Conservation (phyloP, 192 early-diverging fungal species). For the Rhizoclosmatium sp. region DNA sequence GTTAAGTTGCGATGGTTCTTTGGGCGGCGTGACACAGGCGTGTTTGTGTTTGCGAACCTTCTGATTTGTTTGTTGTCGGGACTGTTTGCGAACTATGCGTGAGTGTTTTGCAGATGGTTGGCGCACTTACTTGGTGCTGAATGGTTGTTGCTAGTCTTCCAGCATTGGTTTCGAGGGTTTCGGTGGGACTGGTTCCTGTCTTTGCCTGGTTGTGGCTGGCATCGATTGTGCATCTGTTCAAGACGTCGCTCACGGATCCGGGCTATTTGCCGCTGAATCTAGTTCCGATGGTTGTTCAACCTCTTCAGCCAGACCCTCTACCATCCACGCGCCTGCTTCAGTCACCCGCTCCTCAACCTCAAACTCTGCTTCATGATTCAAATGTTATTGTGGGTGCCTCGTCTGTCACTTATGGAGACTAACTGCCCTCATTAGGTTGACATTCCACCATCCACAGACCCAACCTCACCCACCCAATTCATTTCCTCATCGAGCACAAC, state of each 20-base stretch:
- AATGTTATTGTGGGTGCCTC: slow-evolving; percentile 1
- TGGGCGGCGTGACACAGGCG: slow-evolving; percentile 33
- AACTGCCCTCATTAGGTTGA: not conserved
- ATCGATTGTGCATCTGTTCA: slow-evolving; percentile 39
- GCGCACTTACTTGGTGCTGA: not conserved
- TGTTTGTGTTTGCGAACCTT: slow-evolving; percentile 39
- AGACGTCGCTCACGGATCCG: slow-evolving; percentile 53
- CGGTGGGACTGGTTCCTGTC: slow-evolving; percentile 23
- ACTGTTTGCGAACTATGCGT: slow-evolving; percentile 41
- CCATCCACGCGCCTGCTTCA: no score
- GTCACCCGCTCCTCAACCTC: no score
- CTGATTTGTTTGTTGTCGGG: slow-evolving; percentile 39
- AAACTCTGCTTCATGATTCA: not conserved
- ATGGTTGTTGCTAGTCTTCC: slow-evolving; percentile 22
- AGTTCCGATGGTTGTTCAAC: not conserved
- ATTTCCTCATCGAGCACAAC: not conserved
- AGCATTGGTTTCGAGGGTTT: not conserved
- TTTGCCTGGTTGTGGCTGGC: slow-evolving; percentile 47
- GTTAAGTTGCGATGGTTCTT: slow-evolving; percentile 24
- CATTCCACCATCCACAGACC: not conserved
- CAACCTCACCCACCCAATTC: not conserved
- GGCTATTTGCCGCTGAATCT: slow-evolving; percentile 40
- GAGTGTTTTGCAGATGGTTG: slow-evolving; percentile 18
- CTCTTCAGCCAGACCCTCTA: not conserved
- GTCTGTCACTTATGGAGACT: not conserved